Conservation (phyloP, 257 asterid genomes). For the Primulina tabacum region DNA sequence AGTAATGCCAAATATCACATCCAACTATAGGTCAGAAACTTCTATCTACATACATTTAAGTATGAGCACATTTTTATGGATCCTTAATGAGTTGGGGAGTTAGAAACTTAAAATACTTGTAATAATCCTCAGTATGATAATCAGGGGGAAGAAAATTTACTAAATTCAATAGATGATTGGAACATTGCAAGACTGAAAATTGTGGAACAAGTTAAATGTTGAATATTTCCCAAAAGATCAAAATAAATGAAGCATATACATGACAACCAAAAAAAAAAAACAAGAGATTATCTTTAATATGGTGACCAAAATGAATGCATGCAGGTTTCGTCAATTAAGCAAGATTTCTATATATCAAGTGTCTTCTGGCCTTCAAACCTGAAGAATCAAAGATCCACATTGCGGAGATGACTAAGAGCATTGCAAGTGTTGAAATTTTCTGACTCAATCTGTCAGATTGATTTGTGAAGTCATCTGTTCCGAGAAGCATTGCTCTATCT, state of each 20-base stretch:
- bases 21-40: neutral
- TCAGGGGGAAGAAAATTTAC: slow-evolving; percentile 3
- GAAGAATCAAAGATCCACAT: slow-evolving; percentile 76
- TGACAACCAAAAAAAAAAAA: slow-evolving; percentile 33
- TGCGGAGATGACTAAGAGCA: slow-evolving; percentile 63
- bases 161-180: slow-evolving; percentile 3
- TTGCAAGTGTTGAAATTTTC: slow-evolving; percentile 63
- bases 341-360: slow-evolving; percentile 60
- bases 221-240: slow-evolving; percentile 21
- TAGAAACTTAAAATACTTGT: neutral
- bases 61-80: neutral
- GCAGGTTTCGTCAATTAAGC: slow-evolving; percentile 86
- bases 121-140: neutral
- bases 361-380: slow-evolving; percentile 58
- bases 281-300: slow-evolving; percentile 48
- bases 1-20: slow-evolving; percentile 5
- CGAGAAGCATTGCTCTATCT: slow-evolving; percentile 57
- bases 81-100: slow-evolving; percentile 17
- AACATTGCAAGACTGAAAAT: slow-evolving; percentile 2
- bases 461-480: slow-evolving; percentile 57
- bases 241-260: slow-evolving; percentile 32
- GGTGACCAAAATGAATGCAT: slow-evolving; percentile 74
- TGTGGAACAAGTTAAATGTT: slow-evolving; percentile 22
- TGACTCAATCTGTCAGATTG: slow-evolving; percentile 51
- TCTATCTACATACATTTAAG: slow-evolving; percentile 5